Conservation (phyloP, 495 filamentous ascomycete species). For the Hypoxylon fragiforme region DNA sequence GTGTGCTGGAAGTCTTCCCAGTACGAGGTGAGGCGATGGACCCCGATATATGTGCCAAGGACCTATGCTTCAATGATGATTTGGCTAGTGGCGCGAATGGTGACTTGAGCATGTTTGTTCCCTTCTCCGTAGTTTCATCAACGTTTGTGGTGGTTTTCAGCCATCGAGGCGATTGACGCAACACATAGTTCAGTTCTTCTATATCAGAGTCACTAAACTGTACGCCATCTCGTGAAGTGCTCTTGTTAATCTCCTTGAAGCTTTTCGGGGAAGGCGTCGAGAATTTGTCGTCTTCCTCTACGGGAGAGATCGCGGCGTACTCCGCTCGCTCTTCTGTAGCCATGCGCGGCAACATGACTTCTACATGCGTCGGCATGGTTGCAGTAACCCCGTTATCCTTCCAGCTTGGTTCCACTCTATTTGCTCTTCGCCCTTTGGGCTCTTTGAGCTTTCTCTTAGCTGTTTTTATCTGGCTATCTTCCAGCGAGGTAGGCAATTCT, state of each 20-base stretch:
- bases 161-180: constrained; percentile 16
- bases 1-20: neutral
- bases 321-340: constrained; percentile 4
- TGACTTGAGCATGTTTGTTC: neutral
- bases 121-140: neutral
- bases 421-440: no score
- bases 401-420: neutral
- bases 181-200: constrained; percentile 15
- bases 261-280: constrained; percentile 12
- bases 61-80: neutral
- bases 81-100: neutral
- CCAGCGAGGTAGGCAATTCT: neutral
- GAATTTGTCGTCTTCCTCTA: neutral
- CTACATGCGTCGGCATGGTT: constrained; percentile 3
- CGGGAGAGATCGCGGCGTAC: constrained; percentile 6
- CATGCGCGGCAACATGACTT: constrained; percentile 11
- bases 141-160: constrained; percentile 8
- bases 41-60: neutral
- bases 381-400: neutral
- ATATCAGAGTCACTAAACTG: constrained; percentile 9
- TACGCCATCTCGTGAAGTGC: neutral
- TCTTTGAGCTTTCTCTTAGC: neutral
- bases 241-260: constrained; percentile 25
- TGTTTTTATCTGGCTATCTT: neutral
- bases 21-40: neutral